Evolutionary conservation across 75 land plant species (phyloP), one percentile per base, ranked within the genome.

Genomic region (Azolla pinnata): DNA sequence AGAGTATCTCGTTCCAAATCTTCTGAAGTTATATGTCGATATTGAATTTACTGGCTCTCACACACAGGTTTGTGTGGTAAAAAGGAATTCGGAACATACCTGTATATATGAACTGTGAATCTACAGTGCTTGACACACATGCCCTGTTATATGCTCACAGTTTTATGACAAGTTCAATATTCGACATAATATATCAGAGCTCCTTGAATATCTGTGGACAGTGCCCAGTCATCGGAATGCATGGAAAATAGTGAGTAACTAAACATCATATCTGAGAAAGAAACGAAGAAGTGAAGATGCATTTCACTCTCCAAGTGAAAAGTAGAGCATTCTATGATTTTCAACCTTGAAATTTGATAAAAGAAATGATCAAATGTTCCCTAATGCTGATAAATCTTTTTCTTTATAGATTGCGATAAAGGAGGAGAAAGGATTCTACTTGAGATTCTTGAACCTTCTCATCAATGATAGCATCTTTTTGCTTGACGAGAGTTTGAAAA

Each of bases 111-210:
- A n/a, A n/a, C n/a, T n/a, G n/a, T n/a, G 17, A 8, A 9, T 8
- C n/a, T 42, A 9, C 17, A 4, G 19, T 54, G 27, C 5, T 1
- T 54, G 14, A 54, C 24, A 54, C 28, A 18, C 16, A n/a, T 20
- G 14, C 16, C 29, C 54, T 17, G 2, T 54, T n/a, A n/a, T n/a
- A n/a, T n/a, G n/a, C n/a, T 58, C 21, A 69, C 89, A 92, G 98
- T 93, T 93, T 66, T 93, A 83, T 69, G 98, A 93, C 77, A 93
- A 88, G 74, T 93, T 93, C 68, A 93, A 83, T 54, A 93, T 93
- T 42, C 84, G 98, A 20, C 98, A 93, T 66, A 89, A 93, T 57
- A 93, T 93, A 59, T 86, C 98, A 27, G 98, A 89, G 61, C 85
- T 93, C 51, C 75, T 93, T 29, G 98, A 93, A 67, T 93, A 93